Base-by-base conservation (phyloP, 345 rosid genomes). In the Citrus mangshanensis region DNA sequence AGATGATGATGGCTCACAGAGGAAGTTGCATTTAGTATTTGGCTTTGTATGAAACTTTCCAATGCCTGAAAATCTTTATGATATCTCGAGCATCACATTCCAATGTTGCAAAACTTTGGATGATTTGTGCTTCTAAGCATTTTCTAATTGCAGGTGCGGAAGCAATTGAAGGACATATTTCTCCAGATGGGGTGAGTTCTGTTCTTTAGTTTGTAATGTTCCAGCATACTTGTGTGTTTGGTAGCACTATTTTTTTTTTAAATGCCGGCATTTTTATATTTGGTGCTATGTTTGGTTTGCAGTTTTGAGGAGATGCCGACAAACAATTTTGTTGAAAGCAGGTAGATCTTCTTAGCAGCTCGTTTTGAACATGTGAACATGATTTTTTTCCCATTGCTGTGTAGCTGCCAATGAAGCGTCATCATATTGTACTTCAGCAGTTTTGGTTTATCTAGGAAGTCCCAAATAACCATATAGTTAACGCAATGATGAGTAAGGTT, bases 261-360 rank as follows among this genome's bases (percentile, higher is more conserved):
- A 66, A 66, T 42, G 75, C 68, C 82, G 40, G 73, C 67, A 65
- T 79, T 72, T 77, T 76, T 73, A 28, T 76, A 8, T 63, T 22
- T 68, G 58, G 62, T 46, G 2, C 75, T 42, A 78, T 67, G 40
- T 79, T 25, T 77, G 77, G 84, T 19, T 54, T 85, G 81, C 93
- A 95, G 97, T 56, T 95, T 95, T 62, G 98, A 93, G 84, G 99
- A 95, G 86, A 93, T 95, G 99, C 93, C 98, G 13, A 93, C 98
- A 72, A 95, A 95, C 85, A 93, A 89, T 82, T 93, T 78, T 74
- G 98, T 93, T 67, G 98, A 95, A 86, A 93, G 97, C 97, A 93
- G 98, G 98, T 95, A 79, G 71, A 61, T 78, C 69, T 73, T 71
- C 67, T 66, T 27, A 19, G 79, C 66, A 34, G 24, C 65, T 73